Conservation (phyloP, 345 rosid genomes). For the Rhodomyrtus tomentosa region DNA sequence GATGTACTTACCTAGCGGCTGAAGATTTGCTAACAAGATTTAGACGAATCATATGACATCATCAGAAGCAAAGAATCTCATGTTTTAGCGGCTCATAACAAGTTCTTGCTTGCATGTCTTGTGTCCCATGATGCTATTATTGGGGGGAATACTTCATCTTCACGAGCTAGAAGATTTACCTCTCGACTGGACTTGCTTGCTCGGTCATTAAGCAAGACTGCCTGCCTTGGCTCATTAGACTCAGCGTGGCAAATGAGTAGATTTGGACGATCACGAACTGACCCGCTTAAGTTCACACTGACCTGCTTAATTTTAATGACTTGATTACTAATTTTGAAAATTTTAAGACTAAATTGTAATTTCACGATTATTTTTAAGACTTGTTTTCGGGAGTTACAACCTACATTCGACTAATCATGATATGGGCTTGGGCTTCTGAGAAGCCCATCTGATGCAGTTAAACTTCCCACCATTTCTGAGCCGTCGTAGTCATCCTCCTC, state of each 20-base stretch:
- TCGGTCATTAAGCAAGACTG: background rate
- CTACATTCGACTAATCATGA: no score
- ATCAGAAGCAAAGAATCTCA: no score
- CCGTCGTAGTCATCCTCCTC: background rate
- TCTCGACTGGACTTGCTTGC: accelerated
- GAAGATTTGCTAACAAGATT: background rate
- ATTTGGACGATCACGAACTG: background rate
- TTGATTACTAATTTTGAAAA: no score
- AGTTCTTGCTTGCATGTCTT: background rate
- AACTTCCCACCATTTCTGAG: background rate
- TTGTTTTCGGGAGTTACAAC: no score
- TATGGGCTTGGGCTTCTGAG: background rate
- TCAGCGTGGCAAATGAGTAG: background rate
- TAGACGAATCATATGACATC: no score
- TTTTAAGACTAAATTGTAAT: no score
- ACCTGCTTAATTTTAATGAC: no score
- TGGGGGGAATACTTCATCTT: accelerated
- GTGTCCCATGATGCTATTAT: accelerated
- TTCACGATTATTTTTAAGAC: no score
- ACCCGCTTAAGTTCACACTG: no score
- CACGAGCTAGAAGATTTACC: accelerated
- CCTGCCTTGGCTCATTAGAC: background rate
- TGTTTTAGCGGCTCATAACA: no score
- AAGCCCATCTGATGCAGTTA: background rate
- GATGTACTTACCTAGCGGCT: accelerated